Evolutionary conservation across 2,329 filamentous ascomycete species (phyloP).

Genomic region (Colletotrichum sidae): DNA sequence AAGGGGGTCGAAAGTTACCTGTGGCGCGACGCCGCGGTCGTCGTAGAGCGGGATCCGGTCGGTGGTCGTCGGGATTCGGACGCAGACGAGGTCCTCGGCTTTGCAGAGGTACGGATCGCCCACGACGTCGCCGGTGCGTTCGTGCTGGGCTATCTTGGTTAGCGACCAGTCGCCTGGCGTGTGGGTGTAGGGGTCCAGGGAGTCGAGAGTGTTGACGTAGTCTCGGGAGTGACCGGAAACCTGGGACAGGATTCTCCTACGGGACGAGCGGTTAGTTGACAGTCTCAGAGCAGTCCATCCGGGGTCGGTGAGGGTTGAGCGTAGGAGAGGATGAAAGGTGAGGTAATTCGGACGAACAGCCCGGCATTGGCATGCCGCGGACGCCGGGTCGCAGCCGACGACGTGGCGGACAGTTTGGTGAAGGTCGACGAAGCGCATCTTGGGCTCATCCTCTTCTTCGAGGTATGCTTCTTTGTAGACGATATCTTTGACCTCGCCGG

Average conservation of each 20-base stretch:
- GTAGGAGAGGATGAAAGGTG: slow-evolving; percentile 20
- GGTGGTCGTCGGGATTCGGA: background rate
- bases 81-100: slow-evolving; percentile 17
- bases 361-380: background rate
- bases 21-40: too few species aligned
- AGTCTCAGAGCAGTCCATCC: background rate
- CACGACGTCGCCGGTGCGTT: slow-evolving; percentile 1
- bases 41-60: background rate
- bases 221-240: too few species aligned
- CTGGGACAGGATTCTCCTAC: background rate
- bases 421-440: slow-evolving; percentile 15
- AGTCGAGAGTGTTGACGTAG: background rate
- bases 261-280: background rate
- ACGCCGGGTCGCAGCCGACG: background rate
- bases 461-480: background rate
- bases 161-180: slow-evolving; percentile 12
- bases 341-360: slow-evolving; percentile 8
- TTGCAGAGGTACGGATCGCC: slow-evolving; percentile 18
- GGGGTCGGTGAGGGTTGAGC: background rate
- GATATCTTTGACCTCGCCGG: background rate
- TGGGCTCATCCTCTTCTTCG: background rate
- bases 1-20: slow-evolving; percentile 8
- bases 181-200: background rate
- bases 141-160: slow-evolving; percentile 1
- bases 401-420: slow-evolving; percentile 9